Base-by-base conservation (phyloP, 495 filamentous ascomycete species). In the Neurospora intermedia region DNA sequence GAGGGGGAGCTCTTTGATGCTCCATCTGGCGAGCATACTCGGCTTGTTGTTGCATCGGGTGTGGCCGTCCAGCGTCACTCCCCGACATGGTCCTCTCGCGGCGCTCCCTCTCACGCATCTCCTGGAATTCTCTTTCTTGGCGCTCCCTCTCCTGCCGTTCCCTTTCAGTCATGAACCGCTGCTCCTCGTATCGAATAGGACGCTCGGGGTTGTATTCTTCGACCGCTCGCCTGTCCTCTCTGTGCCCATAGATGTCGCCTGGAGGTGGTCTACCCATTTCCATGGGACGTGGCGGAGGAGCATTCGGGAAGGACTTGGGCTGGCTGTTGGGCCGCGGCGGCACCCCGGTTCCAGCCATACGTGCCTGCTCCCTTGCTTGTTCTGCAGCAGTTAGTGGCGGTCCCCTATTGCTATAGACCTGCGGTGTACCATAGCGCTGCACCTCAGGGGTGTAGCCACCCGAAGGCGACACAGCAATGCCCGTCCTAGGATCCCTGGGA, bases 361-460 rank as follows among this genome's bases (percentile, higher is more conserved):
- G 80, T 0, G 79, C 77, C 39, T 80, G 80, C 41, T 84, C 84
- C 72, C 85, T 82, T 45, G 79, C 77, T 59, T 82, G 80, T 69
- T 87, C 79, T 35, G 81, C 74, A 48, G 82, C 74, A 69, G 82
- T 76, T 78, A 84, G 75, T 35, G 79, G 81, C 16, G 83, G 83
- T 6, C 80, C 81, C 43, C 81, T 77, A 43, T 75, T 83, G n/a
- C 78, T 73, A 69, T 87, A 87, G 8, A 81, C 79, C 66, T 87
- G 85, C 38, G 88, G 87, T 6, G 86, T 85, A 27, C 87, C 82
- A 78, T 87, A 89, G 74, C 85, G 82, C 71, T 84, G 83, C 42
- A 86, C 78, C 72, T 88, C 87, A 23, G 86, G 87, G 2, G 87
- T 88, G 74, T 83, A 84, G 75, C 80, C 79, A 54, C 78, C 84